A percentile compares a stretch with the other conserved stretches of the same genome.
These are phyloP conservation scores for Phoma sp. DNA, from an alignment of 2,329 filamentous ascomycete genomes.

Conservation along the genomic window DNA sequence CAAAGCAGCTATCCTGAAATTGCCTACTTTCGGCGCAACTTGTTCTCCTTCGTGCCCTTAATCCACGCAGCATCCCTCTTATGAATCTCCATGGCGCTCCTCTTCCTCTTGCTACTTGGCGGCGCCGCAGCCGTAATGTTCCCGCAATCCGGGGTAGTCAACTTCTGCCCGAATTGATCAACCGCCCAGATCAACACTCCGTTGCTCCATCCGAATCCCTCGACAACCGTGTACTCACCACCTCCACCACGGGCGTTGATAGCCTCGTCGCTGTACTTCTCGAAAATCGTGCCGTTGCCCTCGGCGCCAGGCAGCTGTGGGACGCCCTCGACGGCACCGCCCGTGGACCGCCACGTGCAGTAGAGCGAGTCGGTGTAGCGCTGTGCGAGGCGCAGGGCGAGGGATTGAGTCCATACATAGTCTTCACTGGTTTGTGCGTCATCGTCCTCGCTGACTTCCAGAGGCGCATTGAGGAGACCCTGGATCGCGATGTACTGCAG, in stretches of 20 bases:
- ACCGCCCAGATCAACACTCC: conserved; percentile 71
- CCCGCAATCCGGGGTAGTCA: conserved; percentile 59
- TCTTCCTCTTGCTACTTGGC: conserved; percentile 30
- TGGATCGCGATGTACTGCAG: conserved; percentile 69
- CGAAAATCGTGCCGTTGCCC: conserved; percentile 69
- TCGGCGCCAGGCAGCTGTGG: conserved; percentile 43
- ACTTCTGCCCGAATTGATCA: conserved; percentile 64
- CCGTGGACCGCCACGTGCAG: conserved; percentile 73
- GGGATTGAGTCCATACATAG: conserved; percentile 60
- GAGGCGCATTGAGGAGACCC: conserved; percentile 64
- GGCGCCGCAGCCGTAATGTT: conserved; percentile 40
- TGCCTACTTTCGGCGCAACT: conserved; percentile 8
- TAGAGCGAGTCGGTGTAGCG: conserved; percentile 71
- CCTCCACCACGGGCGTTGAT: conserved; percentile 68
- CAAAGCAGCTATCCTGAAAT: background rate
- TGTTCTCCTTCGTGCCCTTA: conserved; percentile 31
- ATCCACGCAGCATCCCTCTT: conserved; percentile 42
- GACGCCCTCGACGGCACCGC: conserved; percentile 59
- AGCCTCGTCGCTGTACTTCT: conserved; percentile 69
- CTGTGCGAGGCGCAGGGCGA: conserved; percentile 66
- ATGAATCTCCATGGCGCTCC: conserved; percentile 39
- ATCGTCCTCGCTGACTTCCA: conserved; percentile 61
- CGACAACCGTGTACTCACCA: conserved; percentile 72
- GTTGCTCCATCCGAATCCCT: conserved; percentile 75
- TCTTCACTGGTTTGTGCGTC: conserved; percentile 47